Evolutionary conservation across 805 yeast species (phyloP), one percentile per base, ranked within the genome.

Genomic region (Sugiyamaella valdiviana): DNA sequence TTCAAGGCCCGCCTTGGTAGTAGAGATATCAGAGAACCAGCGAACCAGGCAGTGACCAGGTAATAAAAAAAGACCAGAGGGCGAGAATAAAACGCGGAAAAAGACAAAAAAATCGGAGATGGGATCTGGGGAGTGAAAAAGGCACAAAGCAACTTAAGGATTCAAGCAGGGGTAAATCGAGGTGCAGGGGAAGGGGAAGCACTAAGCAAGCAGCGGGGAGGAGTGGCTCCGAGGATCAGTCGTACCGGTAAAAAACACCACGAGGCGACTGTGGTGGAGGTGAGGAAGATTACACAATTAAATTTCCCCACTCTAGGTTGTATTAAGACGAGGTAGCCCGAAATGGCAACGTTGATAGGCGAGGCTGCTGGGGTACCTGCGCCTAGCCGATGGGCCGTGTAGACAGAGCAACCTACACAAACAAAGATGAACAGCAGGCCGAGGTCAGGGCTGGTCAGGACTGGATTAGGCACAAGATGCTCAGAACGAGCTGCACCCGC

Each of bases 81-180:
- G 21, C 17, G 44, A 38, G 29, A 39, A 39, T 9, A 39, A 45
- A 39, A 44, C 9, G n/a, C 7, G 19, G 22, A 36, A 37, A 20
- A 36, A 44, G 36, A 37, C n/a, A 20, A 16, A 37, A 44, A 15
- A n/a, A n/a, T 17, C 17, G 42, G 26, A 39, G 21, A 39, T 5
- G 15, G 5, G 24, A 5, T 19, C 21, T 19, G 15, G 6, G 12
- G 42, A n/a, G n/a, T 39, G 6, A 4, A 6, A 32, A 14, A 32
- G 12, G 16, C 9, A 32, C 9, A 9, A n/a, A 32, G 12, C 36
- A n/a, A 32, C 36, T 5, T n/a, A n/a, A n/a, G n/a, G n/a, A n/a
- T n/a, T n/a, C n/a, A n/a, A n/a, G n/a, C n/a, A n/a, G n/a, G n/a
- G n/a, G n/a, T n/a, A n/a, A n/a, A n/a, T n/a, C n/a, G n/a, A n/a